phyloP scores from a whole-genome alignment of 306 rosid species.

The Purshia tridentata region DNA sequence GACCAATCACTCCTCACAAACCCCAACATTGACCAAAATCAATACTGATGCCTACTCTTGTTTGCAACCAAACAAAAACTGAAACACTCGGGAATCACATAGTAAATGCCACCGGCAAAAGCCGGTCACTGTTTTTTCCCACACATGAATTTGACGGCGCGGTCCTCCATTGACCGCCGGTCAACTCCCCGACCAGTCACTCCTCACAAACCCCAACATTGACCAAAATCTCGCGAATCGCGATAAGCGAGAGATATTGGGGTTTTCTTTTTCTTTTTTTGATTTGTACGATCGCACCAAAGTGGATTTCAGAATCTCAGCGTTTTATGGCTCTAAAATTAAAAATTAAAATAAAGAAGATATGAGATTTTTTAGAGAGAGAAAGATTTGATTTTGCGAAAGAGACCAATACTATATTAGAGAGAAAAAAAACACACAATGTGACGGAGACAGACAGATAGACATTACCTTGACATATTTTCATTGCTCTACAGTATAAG shows the following conservation, averaged over 20 bases:
- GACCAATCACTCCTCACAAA: constrained; percentile 35
- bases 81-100: background rate
- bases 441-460: constrained; percentile 27
- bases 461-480: constrained; percentile 28
- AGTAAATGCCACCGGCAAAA: constrained; percentile 28
- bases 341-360: constrained; percentile 29
- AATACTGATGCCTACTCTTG: constrained; percentile 18
- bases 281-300: constrained; percentile 53
- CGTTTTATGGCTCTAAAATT: constrained; percentile 46
- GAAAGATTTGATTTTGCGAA: constrained; percentile 74
- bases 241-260: constrained; percentile 29
- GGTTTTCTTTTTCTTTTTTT: background rate
- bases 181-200: constrained; percentile 46
- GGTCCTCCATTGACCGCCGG: constrained; percentile 35
- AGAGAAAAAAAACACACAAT: background rate
- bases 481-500: constrained; percentile 32
- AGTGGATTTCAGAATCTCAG: constrained; percentile 91
- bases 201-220: constrained; percentile 33
- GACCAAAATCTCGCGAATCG: constrained; percentile 39
- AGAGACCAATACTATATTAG: constrained; percentile 34
- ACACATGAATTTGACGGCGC: constrained; percentile 38
- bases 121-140: background rate
- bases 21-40: constrained; percentile 44
- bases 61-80: background rate
- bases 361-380: constrained; percentile 50